phyloP scores from a whole-genome alignment of 768 basidiomycete species.

The Mrakia frigida region DNA sequence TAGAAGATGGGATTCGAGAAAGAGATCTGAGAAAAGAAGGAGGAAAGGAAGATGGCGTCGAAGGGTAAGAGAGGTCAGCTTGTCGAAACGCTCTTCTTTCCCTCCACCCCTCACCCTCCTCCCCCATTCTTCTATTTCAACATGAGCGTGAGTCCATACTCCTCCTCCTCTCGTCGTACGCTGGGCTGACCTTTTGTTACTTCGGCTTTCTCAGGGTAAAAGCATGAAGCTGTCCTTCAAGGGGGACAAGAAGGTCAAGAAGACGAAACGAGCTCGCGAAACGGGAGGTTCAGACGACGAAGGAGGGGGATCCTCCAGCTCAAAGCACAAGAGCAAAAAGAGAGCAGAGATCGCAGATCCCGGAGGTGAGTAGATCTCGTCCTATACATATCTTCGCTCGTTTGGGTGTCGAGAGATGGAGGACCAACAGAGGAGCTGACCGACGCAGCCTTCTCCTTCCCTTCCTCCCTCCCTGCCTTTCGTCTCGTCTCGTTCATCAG shows the following conservation, averaged over 20 bases:
- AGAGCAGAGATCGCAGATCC: conserved; percentile 7
- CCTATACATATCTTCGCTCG: not conserved
- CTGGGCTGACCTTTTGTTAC: too few relatives aligned
- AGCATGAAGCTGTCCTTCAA: conserved; percentile 33
- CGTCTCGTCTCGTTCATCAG: conserved; percentile 3
- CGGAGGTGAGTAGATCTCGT: conserved; percentile 13
- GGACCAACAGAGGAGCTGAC: not conserved
- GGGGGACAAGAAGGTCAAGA: conserved; percentile 32
- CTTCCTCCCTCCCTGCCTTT: too few relatives aligned
- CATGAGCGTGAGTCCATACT: too few relatives aligned
- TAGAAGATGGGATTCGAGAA: too few relatives aligned
- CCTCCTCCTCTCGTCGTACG: too few relatives aligned
- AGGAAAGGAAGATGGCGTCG: too few relatives aligned
- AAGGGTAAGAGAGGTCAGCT: too few relatives aligned
- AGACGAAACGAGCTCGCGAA: conserved; percentile 23
- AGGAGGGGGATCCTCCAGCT: not conserved
- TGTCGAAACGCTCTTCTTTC: too few relatives aligned
- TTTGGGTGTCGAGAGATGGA: not conserved
- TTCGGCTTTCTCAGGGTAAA: not conserved
- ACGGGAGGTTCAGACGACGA: not conserved
- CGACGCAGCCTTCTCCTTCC: not conserved
- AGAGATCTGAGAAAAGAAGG: too few relatives aligned
- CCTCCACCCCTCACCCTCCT: too few relatives aligned
- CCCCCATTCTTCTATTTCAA: too few relatives aligned
- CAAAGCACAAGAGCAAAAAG: conserved; percentile 23